Percentiles rank a stretch among this genome's conserved stretches.
These are phyloP conservation scores for Basipetospora chlamydospora DNA, from an alignment of 2,329 filamentous ascomycete species.

Conservation along the genomic window DNA sequence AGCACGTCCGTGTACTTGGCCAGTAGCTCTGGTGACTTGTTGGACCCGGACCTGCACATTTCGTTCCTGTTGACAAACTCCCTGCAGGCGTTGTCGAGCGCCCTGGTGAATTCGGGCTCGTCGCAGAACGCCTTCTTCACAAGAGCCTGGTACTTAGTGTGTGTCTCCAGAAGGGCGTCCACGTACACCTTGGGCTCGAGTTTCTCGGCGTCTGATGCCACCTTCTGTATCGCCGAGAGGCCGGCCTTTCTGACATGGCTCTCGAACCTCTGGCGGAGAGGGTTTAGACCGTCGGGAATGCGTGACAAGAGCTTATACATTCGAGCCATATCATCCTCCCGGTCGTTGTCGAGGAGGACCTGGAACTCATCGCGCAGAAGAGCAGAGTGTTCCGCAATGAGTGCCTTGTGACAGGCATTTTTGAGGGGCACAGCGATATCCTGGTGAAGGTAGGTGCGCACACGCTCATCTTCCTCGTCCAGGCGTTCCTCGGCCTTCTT, in stretches of 20 bases:
- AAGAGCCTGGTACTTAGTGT: slow-evolving; percentile 81
- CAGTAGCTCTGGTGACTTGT: slow-evolving; percentile 84
- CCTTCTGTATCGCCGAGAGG: slow-evolving; percentile 76
- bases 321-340: slow-evolving; percentile 84
- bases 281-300: slow-evolving; percentile 83
- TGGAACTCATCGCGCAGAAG: slow-evolving; percentile 95
- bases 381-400: slow-evolving; percentile 76
- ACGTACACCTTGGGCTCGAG: slow-evolving; percentile 96
- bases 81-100: slow-evolving; percentile 88
- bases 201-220: slow-evolving; percentile 73
- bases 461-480: slow-evolving; percentile 86
- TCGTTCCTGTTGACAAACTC: slow-evolving; percentile 98
- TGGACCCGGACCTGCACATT: slow-evolving; percentile 84
- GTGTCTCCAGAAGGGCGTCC: slow-evolving; percentile 84
- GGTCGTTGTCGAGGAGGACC: slow-evolving; percentile 79
- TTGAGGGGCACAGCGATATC: slow-evolving; percentile 79
- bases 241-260: slow-evolving; percentile 85
- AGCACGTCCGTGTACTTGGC: slow-evolving; percentile 92
- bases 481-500: slow-evolving; percentile 91
- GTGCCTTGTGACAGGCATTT: slow-evolving; percentile 72
- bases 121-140: slow-evolving; percentile 89
- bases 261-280: slow-evolving; percentile 76
- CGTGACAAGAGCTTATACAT: slow-evolving; percentile 89
- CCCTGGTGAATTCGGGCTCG: slow-evolving; percentile 92
- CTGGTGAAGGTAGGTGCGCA: slow-evolving; percentile 77